These are phyloP conservation scores for Cutaneotrichosporon dermatis DNA, from an alignment of 1,284 basidiomycete species.

Conservation along the genomic window DNA sequence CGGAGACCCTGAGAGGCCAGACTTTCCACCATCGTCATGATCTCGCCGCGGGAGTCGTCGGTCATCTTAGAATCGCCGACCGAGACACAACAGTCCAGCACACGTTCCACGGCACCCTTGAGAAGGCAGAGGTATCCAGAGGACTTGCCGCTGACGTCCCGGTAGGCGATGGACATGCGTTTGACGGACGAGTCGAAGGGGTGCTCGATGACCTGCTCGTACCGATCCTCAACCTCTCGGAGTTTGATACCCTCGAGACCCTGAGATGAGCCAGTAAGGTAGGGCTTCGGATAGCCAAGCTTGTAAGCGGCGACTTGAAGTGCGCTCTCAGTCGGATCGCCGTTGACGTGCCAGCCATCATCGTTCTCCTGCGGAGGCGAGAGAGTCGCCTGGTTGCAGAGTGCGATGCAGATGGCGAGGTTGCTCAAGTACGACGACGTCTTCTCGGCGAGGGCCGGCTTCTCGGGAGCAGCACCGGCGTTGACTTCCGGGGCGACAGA, in stretches of 20 bases:
- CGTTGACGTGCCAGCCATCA: constrained; percentile 62
- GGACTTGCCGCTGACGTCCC: constrained; percentile 12
- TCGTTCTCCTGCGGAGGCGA: constrained; percentile 42
- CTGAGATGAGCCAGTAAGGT: constrained; percentile 35
- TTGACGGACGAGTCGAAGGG: constrained; percentile 63
- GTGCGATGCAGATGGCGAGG: constrained; percentile 49
- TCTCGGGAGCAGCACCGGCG: too few relatives aligned
- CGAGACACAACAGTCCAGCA: constrained; percentile 55
- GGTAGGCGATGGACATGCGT: constrained; percentile 58
- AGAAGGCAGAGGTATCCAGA: constrained; percentile 38
- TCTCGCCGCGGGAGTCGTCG: constrained; percentile 42
- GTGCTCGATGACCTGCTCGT: constrained; percentile 51
- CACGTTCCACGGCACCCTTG: constrained; percentile 64
- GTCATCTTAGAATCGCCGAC: constrained; percentile 39
- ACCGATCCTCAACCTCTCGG: constrained; percentile 32
- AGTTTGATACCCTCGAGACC: too few relatives aligned
- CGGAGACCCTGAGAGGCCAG: constrained; percentile 59
- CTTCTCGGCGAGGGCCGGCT: too few relatives aligned
- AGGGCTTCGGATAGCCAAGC: constrained; percentile 48
- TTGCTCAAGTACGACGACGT: constrained; percentile 43
- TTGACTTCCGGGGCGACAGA: too few relatives aligned
- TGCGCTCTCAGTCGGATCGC: constrained; percentile 65
- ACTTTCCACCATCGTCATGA: constrained; percentile 53
- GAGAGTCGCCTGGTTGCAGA: constrained; percentile 54
- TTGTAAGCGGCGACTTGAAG: constrained; percentile 63